Conservation (phyloP, 2,329 filamentous ascomycete genomes). For the Fusarium lyarnte region DNA sequence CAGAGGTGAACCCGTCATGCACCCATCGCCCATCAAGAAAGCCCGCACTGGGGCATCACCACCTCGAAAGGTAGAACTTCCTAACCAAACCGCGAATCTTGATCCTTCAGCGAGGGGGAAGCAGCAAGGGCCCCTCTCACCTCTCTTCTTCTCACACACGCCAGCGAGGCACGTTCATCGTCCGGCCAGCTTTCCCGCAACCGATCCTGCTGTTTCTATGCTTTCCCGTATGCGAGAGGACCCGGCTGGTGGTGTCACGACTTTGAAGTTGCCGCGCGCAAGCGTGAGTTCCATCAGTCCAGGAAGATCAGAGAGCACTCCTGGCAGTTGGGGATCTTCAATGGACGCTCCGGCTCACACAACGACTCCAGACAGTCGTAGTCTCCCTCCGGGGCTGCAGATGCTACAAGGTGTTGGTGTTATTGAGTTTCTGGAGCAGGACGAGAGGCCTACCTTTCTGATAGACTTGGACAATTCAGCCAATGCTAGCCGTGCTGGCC, state of each 20-base stretch:
- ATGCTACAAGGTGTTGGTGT: conserved; percentile 73
- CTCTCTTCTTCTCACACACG: conserved; percentile 63
- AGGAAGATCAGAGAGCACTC: conserved; percentile 59
- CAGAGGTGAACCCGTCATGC: conserved; percentile 45
- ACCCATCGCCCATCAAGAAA: conserved; percentile 56
- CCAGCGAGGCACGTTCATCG: conserved; percentile 50
- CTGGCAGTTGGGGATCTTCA: conserved; percentile 63
- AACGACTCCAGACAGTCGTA: conserved; percentile 61
- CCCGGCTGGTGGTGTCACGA: conserved; percentile 58
- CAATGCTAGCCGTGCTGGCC: conserved; percentile 62
- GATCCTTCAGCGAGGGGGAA: conserved; percentile 39
- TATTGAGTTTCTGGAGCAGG: conserved; percentile 78
- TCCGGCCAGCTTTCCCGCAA: conserved; percentile 50
- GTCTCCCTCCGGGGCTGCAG: conserved; percentile 59
- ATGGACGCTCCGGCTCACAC: conserved; percentile 62
- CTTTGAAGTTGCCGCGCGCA: conserved; percentile 64
- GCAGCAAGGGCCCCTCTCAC: conserved; percentile 56
- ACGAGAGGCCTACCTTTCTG: conserved; percentile 80
- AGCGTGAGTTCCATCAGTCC: conserved; percentile 60
- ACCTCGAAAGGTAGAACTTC: conserved; percentile 57
- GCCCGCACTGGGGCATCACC: conserved; percentile 58
- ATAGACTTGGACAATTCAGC: conserved; percentile 70
- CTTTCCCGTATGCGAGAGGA: conserved; percentile 58
- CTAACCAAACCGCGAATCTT: conserved; percentile 38
- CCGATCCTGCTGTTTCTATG: conserved; percentile 58